Evolutionary conservation across 169 alveolate species (phyloP), one percentile per base, ranked within the genome.

Genomic region (Plasmodium knowlesi): DNA sequence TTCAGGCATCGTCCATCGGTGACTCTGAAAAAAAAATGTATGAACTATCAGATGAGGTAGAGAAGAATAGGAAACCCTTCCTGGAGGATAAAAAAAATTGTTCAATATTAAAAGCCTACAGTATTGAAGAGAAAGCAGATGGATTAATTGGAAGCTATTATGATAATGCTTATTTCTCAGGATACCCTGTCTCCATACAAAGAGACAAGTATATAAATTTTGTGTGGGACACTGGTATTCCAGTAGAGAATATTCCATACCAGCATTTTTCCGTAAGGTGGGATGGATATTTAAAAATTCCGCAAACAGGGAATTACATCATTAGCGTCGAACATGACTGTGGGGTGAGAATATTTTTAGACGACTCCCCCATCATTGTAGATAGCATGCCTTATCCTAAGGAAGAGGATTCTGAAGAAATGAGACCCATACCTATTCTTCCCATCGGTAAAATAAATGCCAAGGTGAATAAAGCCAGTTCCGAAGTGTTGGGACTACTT

Each of bases 221-320:
- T 82, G 82, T 84, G 16, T 97, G 97, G 96, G 96, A 95, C 46
- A 96, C 95, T 39, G 83, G 95, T 5, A 85, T 96, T 14, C 99
- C 99, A 2, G 93, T 96, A 39, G 89, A 91, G 70, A 97, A 97
- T n/a, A 97, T 97, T 6, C 97, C 98, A 53, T 93, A 94, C 34
- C 97, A 98, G 67, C 94, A 96, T 43, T 98, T 98, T 67, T 98
- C 99, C 3, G 96, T 98, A 10, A 93, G 99, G 28, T 96, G 98
- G 96, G 98, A 98, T 73, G 98, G 99, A 41, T 98, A 95, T 92
- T 43, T 98, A 80, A 92, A 92, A 72, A 96, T 96, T 10, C 98
- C 99, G 1, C 95, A 95, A 25, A 89, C 99, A 12, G 98, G 96
- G 39, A 92, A 94, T 28, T 97, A 97, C 80, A 94, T 96, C 61